Evolutionary conservation across 805 yeast genomes (phyloP).

Genomic region (Monosporozyma servazzii): DNA sequence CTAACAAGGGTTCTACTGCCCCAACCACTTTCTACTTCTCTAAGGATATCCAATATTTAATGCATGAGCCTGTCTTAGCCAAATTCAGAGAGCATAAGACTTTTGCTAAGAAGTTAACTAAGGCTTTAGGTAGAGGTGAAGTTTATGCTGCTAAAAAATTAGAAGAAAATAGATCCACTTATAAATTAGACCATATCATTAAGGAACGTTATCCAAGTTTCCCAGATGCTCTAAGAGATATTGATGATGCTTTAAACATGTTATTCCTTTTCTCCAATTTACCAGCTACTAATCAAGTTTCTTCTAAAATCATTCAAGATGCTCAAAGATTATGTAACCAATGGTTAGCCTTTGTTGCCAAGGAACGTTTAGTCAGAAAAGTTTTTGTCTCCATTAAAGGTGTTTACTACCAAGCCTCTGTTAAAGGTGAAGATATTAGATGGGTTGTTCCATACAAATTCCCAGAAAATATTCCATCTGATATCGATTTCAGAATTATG

Average conservation of each 20-base stretch:
- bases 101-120: slow-evolving; percentile 82
- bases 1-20: slow-evolving; percentile 95
- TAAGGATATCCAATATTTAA: slow-evolving; percentile 87
- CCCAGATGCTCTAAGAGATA: slow-evolving; percentile 81
- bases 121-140: slow-evolving; percentile 88
- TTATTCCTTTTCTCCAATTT: slow-evolving; percentile 84
- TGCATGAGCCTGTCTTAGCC: slow-evolving; percentile 88
- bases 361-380: slow-evolving; percentile 70
- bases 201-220: slow-evolving; percentile 95
- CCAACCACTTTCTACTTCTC: slow-evolving; percentile 89
- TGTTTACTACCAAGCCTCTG: slow-evolving; percentile 84
- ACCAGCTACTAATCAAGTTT: slow-evolving; percentile 85
- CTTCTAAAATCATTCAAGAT: slow-evolving; percentile 73
- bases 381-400: slow-evolving; percentile 96
- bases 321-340: slow-evolving; percentile 83
- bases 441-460: slow-evolving; percentile 97
- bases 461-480: slow-evolving; percentile 90
- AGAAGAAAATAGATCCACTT: slow-evolving; percentile 59
- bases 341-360: slow-evolving; percentile 90
- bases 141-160: slow-evolving; percentile 78
- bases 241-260: slow-evolving; percentile 95
- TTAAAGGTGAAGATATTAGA: slow-evolving; percentile 85
- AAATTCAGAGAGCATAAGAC: slow-evolving; percentile 94
- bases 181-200: slow-evolving; percentile 80
- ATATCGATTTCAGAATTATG: slow-evolving; percentile 95